Evolutionary conservation across 1,139 yeast genomes (phyloP).

Genomic region (Saccharomyces hybrid): DNA sequence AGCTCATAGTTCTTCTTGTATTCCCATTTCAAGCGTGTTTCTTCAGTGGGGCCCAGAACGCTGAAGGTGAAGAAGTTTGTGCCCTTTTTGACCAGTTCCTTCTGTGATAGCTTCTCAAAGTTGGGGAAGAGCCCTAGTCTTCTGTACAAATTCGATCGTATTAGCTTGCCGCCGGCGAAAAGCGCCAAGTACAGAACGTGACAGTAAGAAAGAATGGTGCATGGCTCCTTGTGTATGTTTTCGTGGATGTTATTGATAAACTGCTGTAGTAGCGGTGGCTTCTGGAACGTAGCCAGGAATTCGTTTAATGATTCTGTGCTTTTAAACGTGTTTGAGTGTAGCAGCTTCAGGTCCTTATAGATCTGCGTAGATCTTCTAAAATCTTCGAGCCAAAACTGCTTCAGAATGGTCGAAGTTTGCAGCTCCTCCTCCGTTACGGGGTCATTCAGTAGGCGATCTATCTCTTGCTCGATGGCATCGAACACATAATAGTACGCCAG

Average conservation of each 20-base stretch:
- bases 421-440: slow-evolving; percentile 39
- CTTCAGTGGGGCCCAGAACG: slow-evolving; percentile 64
- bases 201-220: slow-evolving; percentile 70
- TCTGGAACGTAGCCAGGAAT: slow-evolving; percentile 10
- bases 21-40: slow-evolving; percentile 51
- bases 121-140: slow-evolving; percentile 72
- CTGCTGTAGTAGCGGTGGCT: slow-evolving; percentile 52
- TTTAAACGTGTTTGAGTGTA: slow-evolving; percentile 47
- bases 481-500: slow-evolving; percentile 74
- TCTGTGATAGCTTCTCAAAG: slow-evolving; percentile 53
- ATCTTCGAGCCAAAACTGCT: slow-evolving; percentile 65
- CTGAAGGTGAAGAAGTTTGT: slow-evolving; percentile 70
- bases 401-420: slow-evolving; percentile 35
- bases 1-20: slow-evolving; percentile 75
- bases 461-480: slow-evolving; percentile 59
- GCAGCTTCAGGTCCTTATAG: slow-evolving; percentile 57
- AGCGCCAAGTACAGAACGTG: slow-evolving; percentile 81
- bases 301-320: slow-evolving; percentile 42
- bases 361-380: slow-evolving; percentile 55
- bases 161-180: slow-evolving; percentile 78
- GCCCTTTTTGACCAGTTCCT: slow-evolving; percentile 51
- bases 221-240: slow-evolving; percentile 55
- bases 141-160: slow-evolving; percentile 58
- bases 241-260: slow-evolving; percentile 54
- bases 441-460: slow-evolving; percentile 48